phyloP scores from a whole-genome alignment of 495 filamentous ascomycete species.

The Venustampulla echinocandica region DNA sequence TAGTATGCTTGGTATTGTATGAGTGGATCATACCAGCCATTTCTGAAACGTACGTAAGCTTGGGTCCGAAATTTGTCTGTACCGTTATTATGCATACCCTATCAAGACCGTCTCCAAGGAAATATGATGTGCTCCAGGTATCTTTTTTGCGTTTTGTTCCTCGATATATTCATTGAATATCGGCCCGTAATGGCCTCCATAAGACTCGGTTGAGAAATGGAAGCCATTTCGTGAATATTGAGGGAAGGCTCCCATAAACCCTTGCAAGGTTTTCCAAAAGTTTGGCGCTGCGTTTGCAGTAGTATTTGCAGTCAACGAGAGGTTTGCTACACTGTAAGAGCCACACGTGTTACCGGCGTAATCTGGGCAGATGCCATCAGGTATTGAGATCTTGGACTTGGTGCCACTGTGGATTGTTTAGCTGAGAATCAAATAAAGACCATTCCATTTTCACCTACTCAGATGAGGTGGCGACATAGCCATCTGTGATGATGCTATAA shows the following conservation, averaged over 20 bases:
- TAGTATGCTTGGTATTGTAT: constrained; percentile 57
- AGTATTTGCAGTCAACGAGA: constrained; percentile 42
- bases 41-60: constrained; percentile 23
- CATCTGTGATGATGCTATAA: constrained; percentile 46
- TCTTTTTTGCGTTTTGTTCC: constrained; percentile 50
- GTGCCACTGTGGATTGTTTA: constrained; percentile 1
- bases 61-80: not conserved
- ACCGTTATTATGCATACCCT: constrained; percentile 7
- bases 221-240: constrained; percentile 47
- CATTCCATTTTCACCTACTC: not conserved
- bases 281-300: constrained; percentile 47
- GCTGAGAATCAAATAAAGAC: not conserved
- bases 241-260: constrained; percentile 57
- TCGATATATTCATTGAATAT: constrained; percentile 57
- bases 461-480: constrained; percentile 28
- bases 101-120: constrained; percentile 49
- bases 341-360: constrained; percentile 41
- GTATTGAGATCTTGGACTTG: constrained; percentile 30
- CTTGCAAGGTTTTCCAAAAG: constrained; percentile 52
- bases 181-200: constrained; percentile 62
- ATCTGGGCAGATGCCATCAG: constrained; percentile 42
- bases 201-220: constrained; percentile 52
- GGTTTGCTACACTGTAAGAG: constrained; percentile 44
- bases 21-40: constrained; percentile 51
- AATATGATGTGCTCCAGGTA: constrained; percentile 41